Evolutionary conservation across 2,329 filamentous ascomycete genomes (phyloP).

Genomic region (Blumeria graminis): DNA sequence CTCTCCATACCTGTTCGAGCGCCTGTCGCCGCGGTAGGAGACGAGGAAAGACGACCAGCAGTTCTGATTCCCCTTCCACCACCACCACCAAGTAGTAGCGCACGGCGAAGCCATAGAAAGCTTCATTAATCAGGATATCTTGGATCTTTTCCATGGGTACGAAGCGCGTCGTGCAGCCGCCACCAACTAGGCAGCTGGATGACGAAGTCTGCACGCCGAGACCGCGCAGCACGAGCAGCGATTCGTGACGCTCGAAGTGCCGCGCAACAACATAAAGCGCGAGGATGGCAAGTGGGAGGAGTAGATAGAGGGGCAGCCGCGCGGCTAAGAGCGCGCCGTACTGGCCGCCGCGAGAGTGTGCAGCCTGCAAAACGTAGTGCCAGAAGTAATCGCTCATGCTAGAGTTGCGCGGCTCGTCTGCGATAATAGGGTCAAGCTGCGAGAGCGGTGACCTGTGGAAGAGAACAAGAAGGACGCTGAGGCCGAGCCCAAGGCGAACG

Average conservation of each 20-base stretch:
- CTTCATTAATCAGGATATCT: conserved; percentile 87
- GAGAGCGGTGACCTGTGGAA: conserved; percentile 22
- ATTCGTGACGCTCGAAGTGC: conserved; percentile 42
- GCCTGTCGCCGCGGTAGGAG: conserved; percentile 50
- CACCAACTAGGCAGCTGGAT: conserved; percentile 42
- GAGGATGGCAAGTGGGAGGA: conserved; percentile 17
- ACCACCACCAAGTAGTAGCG: conserved; percentile 74
- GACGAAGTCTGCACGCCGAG: conserved; percentile 76
- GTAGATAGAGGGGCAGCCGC: conserved; percentile 18
- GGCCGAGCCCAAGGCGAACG: conserved; percentile 18
- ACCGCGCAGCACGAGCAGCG: conserved; percentile 65
- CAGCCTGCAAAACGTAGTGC: conserved; percentile 11
- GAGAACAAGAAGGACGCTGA: conserved; percentile 23
- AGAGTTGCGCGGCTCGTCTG: too few species aligned
- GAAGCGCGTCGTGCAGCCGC: conserved; percentile 37
- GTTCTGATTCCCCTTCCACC: conserved; percentile 65
- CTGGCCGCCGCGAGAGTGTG: conserved; percentile 14
- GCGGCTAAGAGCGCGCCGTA: conserved; percentile 15
- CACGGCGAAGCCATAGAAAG: conserved; percentile 79
- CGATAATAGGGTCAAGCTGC: conserved; percentile 3
- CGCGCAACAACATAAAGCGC: conserved; percentile 22
- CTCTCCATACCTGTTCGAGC: conserved; percentile 77
- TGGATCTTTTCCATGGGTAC: conserved; percentile 84
- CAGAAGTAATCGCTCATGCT: conserved; percentile 7
- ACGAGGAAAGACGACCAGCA: conserved; percentile 84